Percentiles rank a stretch among this genome's conserved stretches.
These are phyloP conservation scores for Oryza glaberrima DNA, from an alignment of 176 grass and related monocot species.

Conservation along the genomic window DNA sequence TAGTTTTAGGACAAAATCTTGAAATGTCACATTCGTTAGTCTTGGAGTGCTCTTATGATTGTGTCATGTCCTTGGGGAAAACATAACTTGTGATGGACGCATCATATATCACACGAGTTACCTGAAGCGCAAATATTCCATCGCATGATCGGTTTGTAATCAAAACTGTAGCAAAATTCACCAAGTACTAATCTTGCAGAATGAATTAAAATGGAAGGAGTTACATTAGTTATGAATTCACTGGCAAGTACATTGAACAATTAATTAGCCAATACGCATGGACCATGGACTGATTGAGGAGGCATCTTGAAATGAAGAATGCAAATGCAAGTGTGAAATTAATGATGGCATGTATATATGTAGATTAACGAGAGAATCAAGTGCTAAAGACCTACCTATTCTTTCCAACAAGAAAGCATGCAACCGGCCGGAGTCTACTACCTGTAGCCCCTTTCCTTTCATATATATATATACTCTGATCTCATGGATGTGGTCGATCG, in stretches of 20 bases:
- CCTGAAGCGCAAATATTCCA: neutral
- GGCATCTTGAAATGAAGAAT: too few species aligned
- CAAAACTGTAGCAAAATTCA: neutral
- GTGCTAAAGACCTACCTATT: slow-evolving; percentile 37
- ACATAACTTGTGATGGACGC: slow-evolving; percentile 57
- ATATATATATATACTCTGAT: neutral
- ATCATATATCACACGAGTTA: slow-evolving; percentile 32
- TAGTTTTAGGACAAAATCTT: neutral
- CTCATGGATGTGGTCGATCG: neutral
- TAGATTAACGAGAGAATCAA: neutral
- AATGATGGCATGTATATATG: neutral
- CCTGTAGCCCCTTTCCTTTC: too few species aligned
- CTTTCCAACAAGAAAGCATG: slow-evolving; percentile 40
- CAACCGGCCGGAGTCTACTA: neutral
- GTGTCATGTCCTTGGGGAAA: slow-evolving; percentile 28
- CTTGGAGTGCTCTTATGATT: slow-evolving; percentile 29
- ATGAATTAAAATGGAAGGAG: neutral
- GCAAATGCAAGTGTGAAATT: neutral
- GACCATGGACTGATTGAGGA: neutral
- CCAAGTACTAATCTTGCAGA: neutral
- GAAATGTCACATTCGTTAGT: slow-evolving; percentile 25
- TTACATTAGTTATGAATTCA: too few species aligned
- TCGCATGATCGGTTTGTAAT: neutral
- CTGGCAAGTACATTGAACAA: neutral
- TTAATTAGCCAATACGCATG: too few species aligned